Conservation (phyloP, 208 protist species). For the Crithidia sp. region DNA sequence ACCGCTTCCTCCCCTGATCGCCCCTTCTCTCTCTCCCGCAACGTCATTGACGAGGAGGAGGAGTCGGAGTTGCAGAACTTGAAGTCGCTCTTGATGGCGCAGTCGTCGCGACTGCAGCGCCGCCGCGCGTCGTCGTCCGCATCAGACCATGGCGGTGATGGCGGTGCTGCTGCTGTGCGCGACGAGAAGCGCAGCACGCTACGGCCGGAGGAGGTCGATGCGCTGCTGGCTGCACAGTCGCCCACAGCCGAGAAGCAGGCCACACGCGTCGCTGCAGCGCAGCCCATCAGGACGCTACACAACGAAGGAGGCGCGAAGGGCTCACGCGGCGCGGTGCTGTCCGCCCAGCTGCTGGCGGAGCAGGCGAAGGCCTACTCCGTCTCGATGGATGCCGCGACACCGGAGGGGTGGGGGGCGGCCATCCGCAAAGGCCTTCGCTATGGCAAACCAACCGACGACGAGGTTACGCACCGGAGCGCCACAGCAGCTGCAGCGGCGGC, state of each 20-base stretch:
- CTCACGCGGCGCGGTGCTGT: background rate
- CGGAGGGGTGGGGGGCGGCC: constrained; percentile 10
- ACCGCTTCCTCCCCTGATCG: background rate
- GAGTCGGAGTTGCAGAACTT: constrained; percentile 57
- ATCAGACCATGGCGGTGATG: no score
- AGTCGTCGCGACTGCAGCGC: constrained; percentile 49
- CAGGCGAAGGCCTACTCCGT: constrained; percentile 1
- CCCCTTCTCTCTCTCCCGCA: background rate
- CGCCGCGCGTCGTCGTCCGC: background rate
- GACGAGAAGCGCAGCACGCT: constrained; percentile 2
- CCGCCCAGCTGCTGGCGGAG: constrained; percentile 4
- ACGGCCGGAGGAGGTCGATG: constrained; percentile 11
- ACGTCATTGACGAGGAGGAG: constrained; percentile 7
- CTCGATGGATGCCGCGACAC: background rate
- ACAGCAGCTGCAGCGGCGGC: background rate
- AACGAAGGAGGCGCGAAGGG: background rate
- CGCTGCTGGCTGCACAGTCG: constrained; percentile 8
- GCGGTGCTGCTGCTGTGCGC: background rate
- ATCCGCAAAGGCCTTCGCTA: constrained; percentile 33
- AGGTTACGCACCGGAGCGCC: background rate
- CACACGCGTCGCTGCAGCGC: constrained; percentile 7
- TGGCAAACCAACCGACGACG: background rate
- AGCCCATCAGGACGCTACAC: constrained; percentile 6
- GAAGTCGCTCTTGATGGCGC: constrained; percentile 55
- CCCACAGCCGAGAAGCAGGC: background rate